These are phyloP conservation scores for Aquanectria penicillioides DNA, from an alignment of 2,329 filamentous ascomycete genomes.

Conservation along the genomic window DNA sequence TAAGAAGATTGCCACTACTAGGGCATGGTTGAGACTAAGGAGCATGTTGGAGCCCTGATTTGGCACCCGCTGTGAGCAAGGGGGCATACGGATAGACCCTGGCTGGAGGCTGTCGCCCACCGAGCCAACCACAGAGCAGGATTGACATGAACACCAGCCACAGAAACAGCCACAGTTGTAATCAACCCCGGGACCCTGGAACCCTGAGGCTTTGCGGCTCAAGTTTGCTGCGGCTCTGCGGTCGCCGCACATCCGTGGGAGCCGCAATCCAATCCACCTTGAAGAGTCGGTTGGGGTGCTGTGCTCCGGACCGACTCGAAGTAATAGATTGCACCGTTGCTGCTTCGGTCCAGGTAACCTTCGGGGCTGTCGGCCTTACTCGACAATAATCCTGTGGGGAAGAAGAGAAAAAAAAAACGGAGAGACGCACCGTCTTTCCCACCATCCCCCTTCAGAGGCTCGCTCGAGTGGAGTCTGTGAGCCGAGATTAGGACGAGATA, in stretches of 20 bases:
- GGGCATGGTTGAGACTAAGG: too few species aligned
- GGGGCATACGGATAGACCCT: too few species aligned
- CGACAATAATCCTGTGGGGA: constrained; percentile 1
- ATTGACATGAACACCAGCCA: constrained; percentile 6
- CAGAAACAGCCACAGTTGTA: not conserved
- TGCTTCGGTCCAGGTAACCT: constrained; percentile 9
- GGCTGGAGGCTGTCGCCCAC: too few species aligned
- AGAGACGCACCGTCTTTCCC: too few species aligned
- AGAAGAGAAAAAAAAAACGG: not conserved
- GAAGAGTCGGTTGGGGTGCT: not conserved
- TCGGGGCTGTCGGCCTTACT: not conserved
- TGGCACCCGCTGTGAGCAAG: too few species aligned
- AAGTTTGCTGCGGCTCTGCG: constrained; percentile 16
- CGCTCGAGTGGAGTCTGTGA: not conserved
- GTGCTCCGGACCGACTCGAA: too few species aligned
- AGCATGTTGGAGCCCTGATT: too few species aligned
- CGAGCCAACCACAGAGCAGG: not conserved
- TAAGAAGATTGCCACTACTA: too few species aligned
- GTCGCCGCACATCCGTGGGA: not conserved
- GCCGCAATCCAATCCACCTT: not conserved
- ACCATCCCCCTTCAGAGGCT: too few species aligned
- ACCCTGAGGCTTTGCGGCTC: too few species aligned
- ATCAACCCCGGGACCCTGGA: not conserved
- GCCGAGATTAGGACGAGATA: not conserved
- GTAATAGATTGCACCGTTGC: too few species aligned